These are phyloP conservation scores for Talaromyces atroroseus DNA, from an alignment of 2,329 filamentous ascomycete species.

Conservation along the genomic window DNA sequence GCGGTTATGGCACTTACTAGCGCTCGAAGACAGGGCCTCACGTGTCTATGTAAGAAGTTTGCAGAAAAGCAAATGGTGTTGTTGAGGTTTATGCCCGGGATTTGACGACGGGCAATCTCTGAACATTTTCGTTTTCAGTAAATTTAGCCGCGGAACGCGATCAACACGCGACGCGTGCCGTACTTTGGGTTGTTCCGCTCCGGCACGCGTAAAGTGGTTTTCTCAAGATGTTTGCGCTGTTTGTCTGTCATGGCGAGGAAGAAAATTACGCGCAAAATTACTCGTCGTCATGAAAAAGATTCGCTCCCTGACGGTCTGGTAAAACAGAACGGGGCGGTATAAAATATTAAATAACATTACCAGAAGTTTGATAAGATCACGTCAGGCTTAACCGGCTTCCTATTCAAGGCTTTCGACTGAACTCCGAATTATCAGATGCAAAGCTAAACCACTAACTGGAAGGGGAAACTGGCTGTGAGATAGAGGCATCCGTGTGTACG, in stretches of 20 bases:
- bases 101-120: neutral
- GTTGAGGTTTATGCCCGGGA: neutral
- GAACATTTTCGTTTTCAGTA: neutral
- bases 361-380: neutral
- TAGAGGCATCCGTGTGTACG: too few species aligned
- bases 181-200: slow-evolving; percentile 15
- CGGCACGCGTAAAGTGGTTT: slow-evolving; percentile 34
- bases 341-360: neutral
- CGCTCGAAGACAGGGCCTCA: neutral
- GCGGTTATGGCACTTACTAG: neutral
- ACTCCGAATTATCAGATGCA: neutral
- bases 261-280: neutral
- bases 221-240: slow-evolving; percentile 1
- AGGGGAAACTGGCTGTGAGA: slow-evolving; percentile 4
- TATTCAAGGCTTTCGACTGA: neutral
- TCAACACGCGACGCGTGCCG: slow-evolving; percentile 20
- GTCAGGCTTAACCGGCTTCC: neutral
- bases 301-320: neutral
- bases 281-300: neutral
- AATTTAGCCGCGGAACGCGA: slow-evolving; percentile 18
- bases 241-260: neutral
- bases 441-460: neutral
- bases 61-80: neutral
- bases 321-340: neutral
- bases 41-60: neutral